Percentiles rank a stretch among this genome's conserved stretches.
These are phyloP conservation scores for Sporormia fimetaria DNA, from an alignment of 495 filamentous ascomycete genomes.

Conservation along the genomic window DNA sequence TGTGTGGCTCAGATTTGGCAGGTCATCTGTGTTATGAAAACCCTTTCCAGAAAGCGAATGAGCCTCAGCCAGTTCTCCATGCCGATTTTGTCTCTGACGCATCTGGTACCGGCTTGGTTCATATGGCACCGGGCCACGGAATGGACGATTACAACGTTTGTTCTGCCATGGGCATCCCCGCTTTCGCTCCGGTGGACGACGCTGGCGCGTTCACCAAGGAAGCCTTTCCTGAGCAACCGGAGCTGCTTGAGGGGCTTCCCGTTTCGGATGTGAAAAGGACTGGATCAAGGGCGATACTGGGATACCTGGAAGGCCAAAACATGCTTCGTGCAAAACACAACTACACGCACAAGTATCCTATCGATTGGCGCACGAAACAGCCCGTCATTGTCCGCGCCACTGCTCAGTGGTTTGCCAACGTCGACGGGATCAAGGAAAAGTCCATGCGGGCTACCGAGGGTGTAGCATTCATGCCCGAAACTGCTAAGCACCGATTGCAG, in stretches of 20 bases:
- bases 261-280: conserved; percentile 41
- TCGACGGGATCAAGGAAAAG: conserved; percentile 61
- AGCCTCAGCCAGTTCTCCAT: conserved; percentile 56
- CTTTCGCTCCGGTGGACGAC: conserved; percentile 71
- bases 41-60: conserved; percentile 44
- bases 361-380: conserved; percentile 91
- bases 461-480: conserved; percentile 67
- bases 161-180: conserved; percentile 48
- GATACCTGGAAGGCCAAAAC: conserved; percentile 42
- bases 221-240: conserved; percentile 56
- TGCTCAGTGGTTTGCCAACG: conserved; percentile 95
- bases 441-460: conserved; percentile 56
- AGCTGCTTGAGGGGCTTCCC: conserved; percentile 46
- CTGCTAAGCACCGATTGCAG: conserved; percentile 59
- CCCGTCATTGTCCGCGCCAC: conserved; percentile 87
- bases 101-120: conserved; percentile 85
- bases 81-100: conserved; percentile 78
- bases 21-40: conserved; percentile 53
- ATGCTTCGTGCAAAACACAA: conserved; percentile 54
- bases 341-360: conserved; percentile 86
- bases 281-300: conserved; percentile 57
- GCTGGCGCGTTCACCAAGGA: conserved; percentile 65
- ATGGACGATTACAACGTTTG: conserved; percentile 94
- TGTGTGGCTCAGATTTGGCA: conserved; percentile 55
- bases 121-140: conserved; percentile 88